Evolutionary conservation across 2,329 filamentous ascomycete species (phyloP).

Genomic region (Neurospora crassa): DNA sequence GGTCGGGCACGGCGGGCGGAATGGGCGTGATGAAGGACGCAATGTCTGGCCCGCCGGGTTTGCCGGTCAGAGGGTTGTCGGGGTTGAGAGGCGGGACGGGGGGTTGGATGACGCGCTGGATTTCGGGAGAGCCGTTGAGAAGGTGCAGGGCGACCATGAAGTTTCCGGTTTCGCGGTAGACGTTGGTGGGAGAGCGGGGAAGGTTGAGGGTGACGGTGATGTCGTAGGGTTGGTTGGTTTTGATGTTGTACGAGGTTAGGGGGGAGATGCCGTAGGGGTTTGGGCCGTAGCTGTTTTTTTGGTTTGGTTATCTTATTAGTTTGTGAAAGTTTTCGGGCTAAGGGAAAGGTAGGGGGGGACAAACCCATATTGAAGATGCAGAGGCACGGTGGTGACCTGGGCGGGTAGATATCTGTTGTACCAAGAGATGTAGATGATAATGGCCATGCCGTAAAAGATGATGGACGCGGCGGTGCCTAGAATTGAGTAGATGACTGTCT

Average conservation of each 20-base stretch:
- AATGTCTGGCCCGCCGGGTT: neutral
- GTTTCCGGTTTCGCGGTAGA: conserved; percentile 58
- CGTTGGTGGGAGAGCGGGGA: conserved; percentile 68
- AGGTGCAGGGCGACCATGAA: conserved; percentile 86
- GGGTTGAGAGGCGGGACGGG: neutral
- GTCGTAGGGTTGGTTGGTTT: conserved; percentile 74
- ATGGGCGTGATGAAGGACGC: neutral
- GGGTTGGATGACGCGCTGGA: neutral
- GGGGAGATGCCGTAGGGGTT: conserved; percentile 44
- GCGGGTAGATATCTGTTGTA: conserved; percentile 49
- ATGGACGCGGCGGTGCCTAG: conserved; percentile 34
- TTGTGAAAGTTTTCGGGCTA: neutral
- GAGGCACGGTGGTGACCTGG: conserved; percentile 39
- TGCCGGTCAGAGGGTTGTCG: neutral
- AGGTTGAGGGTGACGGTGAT: conserved; percentile 65
- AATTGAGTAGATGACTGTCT: conserved; percentile 36
- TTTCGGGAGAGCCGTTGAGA: conserved; percentile 33
- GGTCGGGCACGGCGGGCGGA: neutral
- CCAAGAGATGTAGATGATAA: conserved; percentile 40
- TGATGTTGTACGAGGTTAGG: conserved; percentile 42
- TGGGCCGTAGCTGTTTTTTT: conserved; percentile 29
- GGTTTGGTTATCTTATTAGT: conserved; percentile 14
- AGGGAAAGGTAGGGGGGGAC: neutral
- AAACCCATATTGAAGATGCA: conserved; percentile 51
- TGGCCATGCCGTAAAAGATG: conserved; percentile 37